phyloP scores from a whole-genome alignment of 1,139 yeast species.

The Barnettozyma hawaiiensis region DNA sequence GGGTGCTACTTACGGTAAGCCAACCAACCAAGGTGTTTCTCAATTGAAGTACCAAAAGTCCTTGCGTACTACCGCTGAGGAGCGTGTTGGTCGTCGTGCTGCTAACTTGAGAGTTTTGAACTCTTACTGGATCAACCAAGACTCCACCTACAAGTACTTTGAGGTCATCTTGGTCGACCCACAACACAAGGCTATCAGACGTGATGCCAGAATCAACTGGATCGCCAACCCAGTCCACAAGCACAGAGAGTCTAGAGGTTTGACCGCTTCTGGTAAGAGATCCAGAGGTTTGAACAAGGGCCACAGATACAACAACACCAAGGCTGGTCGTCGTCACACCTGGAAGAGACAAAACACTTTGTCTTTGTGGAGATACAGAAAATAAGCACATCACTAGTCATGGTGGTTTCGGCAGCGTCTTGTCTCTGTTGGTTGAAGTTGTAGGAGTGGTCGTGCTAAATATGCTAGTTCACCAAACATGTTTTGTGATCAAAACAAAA shows the following conservation, averaged over 20 bases:
- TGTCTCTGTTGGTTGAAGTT: conserved; percentile 7
- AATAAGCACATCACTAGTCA: conserved; percentile 39
- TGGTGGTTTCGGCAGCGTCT: too few relatives aligned
- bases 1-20: conserved; percentile 99
- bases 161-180: conserved; percentile 98
- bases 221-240: conserved; percentile 99
- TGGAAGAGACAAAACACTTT: conserved; percentile 99
- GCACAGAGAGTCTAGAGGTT: conserved; percentile 99
- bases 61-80: conserved; percentile 97
- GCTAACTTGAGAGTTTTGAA: conserved; percentile 98
- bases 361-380: conserved; percentile 99
- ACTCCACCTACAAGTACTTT: conserved; percentile 98
- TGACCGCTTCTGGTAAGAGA: conserved; percentile 96
- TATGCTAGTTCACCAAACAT: conserved; percentile 4
- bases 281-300: conserved; percentile 99
- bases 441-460: conserved; percentile 3
- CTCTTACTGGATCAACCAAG: conserved; percentile 99
- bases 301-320: conserved; percentile 97
- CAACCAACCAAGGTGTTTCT: conserved; percentile 99
- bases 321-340: conserved; percentile 98
- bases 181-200: conserved; percentile 97
- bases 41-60: conserved; percentile 99
- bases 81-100: conserved; percentile 99
- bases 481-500: too few relatives aligned
- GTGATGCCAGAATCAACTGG: conserved; percentile 99